Base-by-base conservation (phyloP, 805 yeast genomes). In the Pichia insulana region DNA sequence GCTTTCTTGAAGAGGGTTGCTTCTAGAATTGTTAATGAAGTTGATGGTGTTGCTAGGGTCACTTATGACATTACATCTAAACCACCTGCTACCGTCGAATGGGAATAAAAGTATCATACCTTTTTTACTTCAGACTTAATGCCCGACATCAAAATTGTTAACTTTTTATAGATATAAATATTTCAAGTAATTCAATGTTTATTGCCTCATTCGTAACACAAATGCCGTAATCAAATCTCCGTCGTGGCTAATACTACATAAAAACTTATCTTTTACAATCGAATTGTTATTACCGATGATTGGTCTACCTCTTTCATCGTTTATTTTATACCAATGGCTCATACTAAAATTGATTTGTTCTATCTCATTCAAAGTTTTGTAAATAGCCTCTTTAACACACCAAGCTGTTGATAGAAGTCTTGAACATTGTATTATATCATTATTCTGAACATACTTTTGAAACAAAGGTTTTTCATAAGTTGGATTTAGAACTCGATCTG, bases 11-110 rank as follows among this genome's bases (percentile, higher is more conserved):
- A 90, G 76, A 79, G 71, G 50, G 97, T 89, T 47, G 87, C 96
- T 44, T 78, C 95, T 35, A 81, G 99, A 75, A 92, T 92, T 49
- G 97, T 92, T 56, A 92, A 92, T 67, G 99, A 92, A 72, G 99
- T 92, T 48, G 86, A 83, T 54, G 99, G 99, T 63, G 98, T 92
- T 58, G 97, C 98, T 44, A 83, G 99, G 69, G 99, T 92, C 49
- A 92, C 96, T 43, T 92, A 92, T 67, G 99, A 92, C 66, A 89
- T 92, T 64, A 92, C 98, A 47, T 88, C 97, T 47, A 92, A 92
- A 71, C 99, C 99, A 44, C 99, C 99, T 49, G 98, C 99, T 47
- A 92, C 99, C 47, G 98, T 92, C 54, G 99, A 92, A 67, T 92
- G 97, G 98, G 98, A 92, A 71, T 90, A 81, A 58, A 45, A 19